Conservation (phyloP, 345 rosid genomes). For the Combretum micranthum region DNA sequence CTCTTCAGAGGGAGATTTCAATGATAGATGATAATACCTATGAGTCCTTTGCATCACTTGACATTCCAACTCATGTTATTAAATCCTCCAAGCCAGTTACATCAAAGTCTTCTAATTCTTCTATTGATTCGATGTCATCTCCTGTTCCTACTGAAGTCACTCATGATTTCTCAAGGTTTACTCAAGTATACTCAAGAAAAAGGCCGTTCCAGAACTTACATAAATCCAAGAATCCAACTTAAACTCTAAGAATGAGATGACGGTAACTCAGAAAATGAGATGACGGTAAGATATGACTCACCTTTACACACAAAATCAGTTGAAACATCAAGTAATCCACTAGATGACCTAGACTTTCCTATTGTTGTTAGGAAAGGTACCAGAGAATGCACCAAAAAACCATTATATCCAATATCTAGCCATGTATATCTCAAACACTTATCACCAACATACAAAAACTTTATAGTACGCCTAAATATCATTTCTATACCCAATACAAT, state of each 20-base stretch:
- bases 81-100: neutral
- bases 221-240: neutral
- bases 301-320: neutral
- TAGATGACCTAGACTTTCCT: neutral
- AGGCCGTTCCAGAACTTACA: neutral
- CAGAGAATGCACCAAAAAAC: too few relatives aligned
- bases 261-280: too few relatives aligned
- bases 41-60: neutral
- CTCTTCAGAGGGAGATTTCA: neutral
- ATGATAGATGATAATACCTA: neutral
- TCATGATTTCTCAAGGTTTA: neutral
- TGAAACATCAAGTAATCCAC: neutral
- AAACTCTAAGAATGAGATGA: neutral
- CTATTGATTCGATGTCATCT: neutral
- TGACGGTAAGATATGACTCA: neutral
- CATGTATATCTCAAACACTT: too few relatives aligned
- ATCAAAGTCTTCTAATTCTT: neutral
- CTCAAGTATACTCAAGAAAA: neutral
- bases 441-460: too few relatives aligned
- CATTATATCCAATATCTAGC: too few relatives aligned
- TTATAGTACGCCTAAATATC: too few relatives aligned
- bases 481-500: too few relatives aligned
- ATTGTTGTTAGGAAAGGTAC: neutral
- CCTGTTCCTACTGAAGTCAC: neutral
- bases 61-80: neutral